Percentiles rank a stretch among this genome's conserved stretches.
These are phyloP conservation scores for Fraxinus baroniana DNA, from an alignment of 305 asterid species.

Conservation along the genomic window DNA sequence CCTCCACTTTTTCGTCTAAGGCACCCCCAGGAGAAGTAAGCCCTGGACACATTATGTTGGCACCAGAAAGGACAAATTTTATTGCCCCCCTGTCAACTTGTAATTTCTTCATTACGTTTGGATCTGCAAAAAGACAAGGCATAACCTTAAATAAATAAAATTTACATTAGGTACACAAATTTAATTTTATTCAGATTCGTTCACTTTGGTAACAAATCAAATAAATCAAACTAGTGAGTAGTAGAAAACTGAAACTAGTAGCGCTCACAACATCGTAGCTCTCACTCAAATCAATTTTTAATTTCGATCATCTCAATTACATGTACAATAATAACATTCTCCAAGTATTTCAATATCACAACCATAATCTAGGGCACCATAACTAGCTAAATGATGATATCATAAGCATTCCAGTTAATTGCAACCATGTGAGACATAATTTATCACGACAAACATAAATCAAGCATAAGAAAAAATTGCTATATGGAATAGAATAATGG, in stretches of 20 bases:
- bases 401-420: background rate
- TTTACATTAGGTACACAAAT: background rate
- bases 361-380: background rate
- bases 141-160: background rate
- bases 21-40: conserved; percentile 98
- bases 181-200: background rate
- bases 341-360: background rate
- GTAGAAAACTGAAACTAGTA: background rate
- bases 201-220: background rate
- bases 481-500: background rate
- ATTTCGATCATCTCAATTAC: background rate
- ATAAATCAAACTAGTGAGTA: background rate
- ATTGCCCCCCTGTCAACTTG: conserved; percentile 99
- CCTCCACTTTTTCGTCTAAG: conserved; percentile 81
- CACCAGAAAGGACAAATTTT: conserved; percentile 92
- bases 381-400: background rate
- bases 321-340: background rate
- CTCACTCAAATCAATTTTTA: background rate
- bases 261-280: background rate
- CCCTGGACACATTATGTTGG: conserved; percentile 99
- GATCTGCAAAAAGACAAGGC: conserved; percentile 56
- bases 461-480: background rate
- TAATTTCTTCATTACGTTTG: conserved; percentile 86
- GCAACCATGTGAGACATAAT: background rate
- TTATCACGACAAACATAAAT: background rate